Base-by-base conservation (phyloP, 352 stramenopile species). In the Globisporangium spiculum region DNA sequence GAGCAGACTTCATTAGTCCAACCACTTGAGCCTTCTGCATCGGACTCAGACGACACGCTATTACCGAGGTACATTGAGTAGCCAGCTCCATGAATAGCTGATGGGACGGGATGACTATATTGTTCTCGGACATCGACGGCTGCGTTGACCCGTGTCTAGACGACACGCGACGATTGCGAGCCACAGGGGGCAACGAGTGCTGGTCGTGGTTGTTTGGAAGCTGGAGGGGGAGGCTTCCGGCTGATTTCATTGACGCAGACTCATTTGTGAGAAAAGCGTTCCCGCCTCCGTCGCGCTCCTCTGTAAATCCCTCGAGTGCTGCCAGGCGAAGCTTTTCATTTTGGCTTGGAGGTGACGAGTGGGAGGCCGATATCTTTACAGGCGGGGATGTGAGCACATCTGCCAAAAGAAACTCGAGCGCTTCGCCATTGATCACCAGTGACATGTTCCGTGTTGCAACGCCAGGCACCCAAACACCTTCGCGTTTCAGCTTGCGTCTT, bases 11-110 rank as follows among this genome's bases (percentile, higher is more conserved):
- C 68, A 99, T 98, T 22, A 99, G 83, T 55, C 95, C 89, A 4
- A 99, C 97, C 1, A 98, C 79, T 71, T 96, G 86, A 18, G 91
- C 91, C 72, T 98, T 98, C 67, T 98, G 93, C 83, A 96, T 96
- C 1, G 93, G 93, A 54, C 88, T 96, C 3, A 98, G 67, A 0
- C 93, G 83, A 61, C 89, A 97, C 0, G 89, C 93, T 1, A 98
- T 78, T 1, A 98, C 91, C 0, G 90, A 91, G 30, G 81, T 83
- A 69, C 92, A 98, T 26, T 95, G 86, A 0, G 84, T 92, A 0
- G 86, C 85, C 3, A 98, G 75, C 50, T 96, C 85, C n/a, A 97
- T 79, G 52, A 93, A 92, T 18, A 90, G 67, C 68, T 92, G 74
- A 10, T 90, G 81, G 0, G 85, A 78, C n/a, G 77, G 60, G 46